phyloP scores from a whole-genome alignment of 2,329 filamentous ascomycete genomes.

The Diaporthe helianthi region DNA sequence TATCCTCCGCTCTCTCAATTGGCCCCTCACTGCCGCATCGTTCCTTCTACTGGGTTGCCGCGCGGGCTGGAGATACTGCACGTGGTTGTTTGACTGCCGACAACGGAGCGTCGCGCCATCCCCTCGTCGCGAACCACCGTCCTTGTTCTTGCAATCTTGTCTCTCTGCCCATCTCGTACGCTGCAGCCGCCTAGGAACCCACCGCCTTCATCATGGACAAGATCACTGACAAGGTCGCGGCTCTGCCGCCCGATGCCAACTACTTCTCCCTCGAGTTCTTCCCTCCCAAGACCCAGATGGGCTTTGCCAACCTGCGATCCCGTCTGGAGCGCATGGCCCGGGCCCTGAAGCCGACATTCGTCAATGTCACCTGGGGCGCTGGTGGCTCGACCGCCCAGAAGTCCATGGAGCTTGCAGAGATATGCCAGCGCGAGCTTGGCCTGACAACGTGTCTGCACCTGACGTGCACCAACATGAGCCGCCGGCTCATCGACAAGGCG shows the following conservation, averaged over 20 bases:
- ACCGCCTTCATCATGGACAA: slow-evolving; percentile 69
- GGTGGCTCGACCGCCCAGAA: slow-evolving; percentile 91
- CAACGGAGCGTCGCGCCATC: slow-evolving; percentile 21
- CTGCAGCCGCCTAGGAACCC: neutral
- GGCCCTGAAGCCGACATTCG: slow-evolving; percentile 88
- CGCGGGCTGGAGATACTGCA: slow-evolving; percentile 1
- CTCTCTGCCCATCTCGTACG: neutral
- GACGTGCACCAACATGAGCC: slow-evolving; percentile 98
- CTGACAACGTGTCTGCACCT: slow-evolving; percentile 95
- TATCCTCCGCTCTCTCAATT: slow-evolving; percentile 4
- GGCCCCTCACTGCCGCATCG: slow-evolving; percentile 5
- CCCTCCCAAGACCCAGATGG: slow-evolving; percentile 95
- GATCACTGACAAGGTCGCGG: slow-evolving; percentile 94
- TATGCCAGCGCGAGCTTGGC: slow-evolving; percentile 90
- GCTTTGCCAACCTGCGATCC: slow-evolving; percentile 90
- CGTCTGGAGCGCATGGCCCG: slow-evolving; percentile 95
- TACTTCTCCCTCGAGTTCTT: slow-evolving; percentile 99
- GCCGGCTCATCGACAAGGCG: slow-evolving; percentile 82
- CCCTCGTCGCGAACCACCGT: neutral
- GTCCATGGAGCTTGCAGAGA: slow-evolving; percentile 91
- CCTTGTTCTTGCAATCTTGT: neutral
- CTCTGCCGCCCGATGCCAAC: slow-evolving; percentile 78
- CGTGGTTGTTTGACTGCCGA: slow-evolving; percentile 19
- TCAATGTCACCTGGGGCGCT: slow-evolving; percentile 97
- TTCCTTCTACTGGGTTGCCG: neutral